phyloP scores from a whole-genome alignment of 106 monocot species.

The Dioscorea dumetorum region DNA sequence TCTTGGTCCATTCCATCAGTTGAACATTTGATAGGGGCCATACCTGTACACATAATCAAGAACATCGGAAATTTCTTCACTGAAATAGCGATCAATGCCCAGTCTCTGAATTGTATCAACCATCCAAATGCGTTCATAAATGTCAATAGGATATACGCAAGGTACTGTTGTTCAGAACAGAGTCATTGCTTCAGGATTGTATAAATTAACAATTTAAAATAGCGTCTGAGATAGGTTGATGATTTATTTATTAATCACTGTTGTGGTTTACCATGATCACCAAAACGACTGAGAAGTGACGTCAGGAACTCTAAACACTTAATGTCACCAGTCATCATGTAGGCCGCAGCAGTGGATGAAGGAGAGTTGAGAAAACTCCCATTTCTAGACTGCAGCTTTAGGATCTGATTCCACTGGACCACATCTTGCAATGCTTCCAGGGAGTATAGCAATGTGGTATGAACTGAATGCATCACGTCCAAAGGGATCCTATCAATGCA shows the following conservation, averaged over 20 bases:
- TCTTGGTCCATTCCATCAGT: neutral
- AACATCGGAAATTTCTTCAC: constrained; percentile 45
- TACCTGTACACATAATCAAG: constrained; percentile 63
- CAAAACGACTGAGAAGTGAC: constrained; percentile 32
- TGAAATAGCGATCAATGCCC: constrained; percentile 74
- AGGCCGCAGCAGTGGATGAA: constrained; percentile 68
- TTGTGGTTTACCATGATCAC: constrained; percentile 65
- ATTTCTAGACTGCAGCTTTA: constrained; percentile 47
- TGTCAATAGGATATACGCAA: constrained; percentile 84
- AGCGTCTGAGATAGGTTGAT: neutral
- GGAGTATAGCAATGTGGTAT: constrained; percentile 79
- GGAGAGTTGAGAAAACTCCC: constrained; percentile 89
- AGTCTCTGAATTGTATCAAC: constrained; percentile 76
- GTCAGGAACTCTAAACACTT: constrained; percentile 61
- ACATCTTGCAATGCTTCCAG: constrained; percentile 64
- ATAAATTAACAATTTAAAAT: neutral
- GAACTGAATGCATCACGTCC: constrained; percentile 67
- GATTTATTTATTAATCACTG: neutral
- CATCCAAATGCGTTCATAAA: constrained; percentile 82
- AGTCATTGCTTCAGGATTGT: neutral
- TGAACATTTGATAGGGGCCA: neutral
- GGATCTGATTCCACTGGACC: constrained; percentile 65
- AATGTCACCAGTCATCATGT: constrained; percentile 50
- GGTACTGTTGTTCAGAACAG: constrained; percentile 32
- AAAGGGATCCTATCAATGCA: constrained; percentile 56